Conservation (phyloP, 352 stramenopile genomes). For the Phytophthora palmivora region DNA sequence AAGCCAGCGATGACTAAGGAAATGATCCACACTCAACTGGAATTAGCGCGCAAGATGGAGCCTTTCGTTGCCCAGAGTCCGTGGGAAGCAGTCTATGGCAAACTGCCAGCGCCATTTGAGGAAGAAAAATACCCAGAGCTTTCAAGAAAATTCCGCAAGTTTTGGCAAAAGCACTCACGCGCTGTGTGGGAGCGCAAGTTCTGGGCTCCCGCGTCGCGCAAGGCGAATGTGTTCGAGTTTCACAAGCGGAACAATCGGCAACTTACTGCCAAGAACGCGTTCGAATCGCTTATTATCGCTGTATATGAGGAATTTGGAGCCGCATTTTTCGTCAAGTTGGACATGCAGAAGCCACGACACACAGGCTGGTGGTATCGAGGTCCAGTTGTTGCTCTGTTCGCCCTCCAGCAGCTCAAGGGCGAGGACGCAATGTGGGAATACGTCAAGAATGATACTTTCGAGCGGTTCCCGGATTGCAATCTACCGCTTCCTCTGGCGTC, state of each 20-base stretch:
- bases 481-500: conserved; percentile 42
- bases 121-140: conserved; percentile 25
- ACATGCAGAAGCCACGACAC: conserved; percentile 39
- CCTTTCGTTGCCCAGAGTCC: conserved; percentile 38
- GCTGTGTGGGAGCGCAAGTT: conserved; percentile 68
- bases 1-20: conserved; percentile 26
- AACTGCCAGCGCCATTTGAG: conserved; percentile 50
- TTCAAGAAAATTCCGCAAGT: conserved; percentile 32
- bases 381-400: conserved; percentile 43
- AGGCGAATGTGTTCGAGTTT: conserved; percentile 11
- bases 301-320: conserved; percentile 44
- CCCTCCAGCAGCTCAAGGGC: conserved; percentile 35
- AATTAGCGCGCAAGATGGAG: conserved; percentile 28
- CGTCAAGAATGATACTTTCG: conserved; percentile 36
- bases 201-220: conserved; percentile 42
- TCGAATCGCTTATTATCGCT: conserved; percentile 42
- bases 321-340: conserved; percentile 32
- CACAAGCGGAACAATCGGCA: conserved; percentile 44
- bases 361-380: conserved; percentile 65
- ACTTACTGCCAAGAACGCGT: conserved; percentile 36
- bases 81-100: conserved; percentile 43
- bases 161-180: conserved; percentile 46
- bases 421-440: conserved; percentile 43
- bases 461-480: conserved; percentile 57
- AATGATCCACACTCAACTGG: conserved; percentile 22